Conservation (phyloP, 2,329 filamentous ascomycete species). For the Cercospora canescens region DNA sequence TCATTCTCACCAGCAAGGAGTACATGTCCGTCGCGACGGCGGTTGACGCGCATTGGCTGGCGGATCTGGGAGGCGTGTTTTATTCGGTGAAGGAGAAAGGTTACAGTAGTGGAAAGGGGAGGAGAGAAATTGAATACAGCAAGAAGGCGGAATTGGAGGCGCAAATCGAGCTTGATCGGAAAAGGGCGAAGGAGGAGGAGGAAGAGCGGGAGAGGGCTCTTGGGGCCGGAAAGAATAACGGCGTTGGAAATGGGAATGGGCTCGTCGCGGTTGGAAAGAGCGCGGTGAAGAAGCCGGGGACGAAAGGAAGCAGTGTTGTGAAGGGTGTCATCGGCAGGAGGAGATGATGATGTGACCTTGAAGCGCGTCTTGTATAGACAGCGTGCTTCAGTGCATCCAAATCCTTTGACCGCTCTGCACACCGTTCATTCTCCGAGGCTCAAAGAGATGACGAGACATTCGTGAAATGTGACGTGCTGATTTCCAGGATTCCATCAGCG, state of each 20-base stretch:
- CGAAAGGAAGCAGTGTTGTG: conserved; percentile 32
- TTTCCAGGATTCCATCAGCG: too few relatives aligned
- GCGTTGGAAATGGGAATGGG: background rate
- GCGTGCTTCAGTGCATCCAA: too few relatives aligned
- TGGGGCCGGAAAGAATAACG: conserved; percentile 5
- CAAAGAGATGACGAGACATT: too few relatives aligned
- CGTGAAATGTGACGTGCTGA: too few relatives aligned
- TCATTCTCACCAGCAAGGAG: conserved; percentile 94
- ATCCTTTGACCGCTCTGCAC: too few relatives aligned
- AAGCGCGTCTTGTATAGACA: too few relatives aligned
- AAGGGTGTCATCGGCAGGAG: conserved; percentile 30
- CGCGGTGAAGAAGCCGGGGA: conserved; percentile 15
- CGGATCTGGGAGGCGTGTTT: conserved; percentile 93
- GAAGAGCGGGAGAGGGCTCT: conserved; percentile 11
- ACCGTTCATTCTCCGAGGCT: too few relatives aligned
- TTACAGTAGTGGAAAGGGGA: conserved; percentile 43
- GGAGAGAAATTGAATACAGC: conserved; percentile 33
- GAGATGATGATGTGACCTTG: background rate
- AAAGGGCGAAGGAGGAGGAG: conserved; percentile 20
- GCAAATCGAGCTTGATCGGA: conserved; percentile 32
- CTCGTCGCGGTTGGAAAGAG: conserved; percentile 18
- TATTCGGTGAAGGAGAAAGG: conserved; percentile 98
- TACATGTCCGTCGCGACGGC: conserved; percentile 98
- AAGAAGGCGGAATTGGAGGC: conserved; percentile 34
- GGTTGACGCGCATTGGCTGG: conserved; percentile 96